Evolutionary conservation across 495 filamentous ascomycete genomes (phyloP).

Genomic region (Aspergillus nanangensis): DNA sequence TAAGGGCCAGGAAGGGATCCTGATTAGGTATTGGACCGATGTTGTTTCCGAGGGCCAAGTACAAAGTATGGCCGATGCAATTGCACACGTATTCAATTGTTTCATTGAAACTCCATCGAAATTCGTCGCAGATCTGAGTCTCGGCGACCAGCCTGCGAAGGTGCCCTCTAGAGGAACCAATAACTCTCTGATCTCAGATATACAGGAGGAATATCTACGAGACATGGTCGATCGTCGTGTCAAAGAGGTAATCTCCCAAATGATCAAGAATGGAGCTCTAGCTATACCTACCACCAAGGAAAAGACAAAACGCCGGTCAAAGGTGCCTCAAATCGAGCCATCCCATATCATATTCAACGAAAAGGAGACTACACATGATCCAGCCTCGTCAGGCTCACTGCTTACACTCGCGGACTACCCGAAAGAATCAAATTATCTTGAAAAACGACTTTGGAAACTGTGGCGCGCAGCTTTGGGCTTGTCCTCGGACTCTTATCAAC

Average conservation of each 20-base stretch:
- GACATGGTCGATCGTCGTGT: constrained; percentile 38
- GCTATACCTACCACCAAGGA: constrained; percentile 17
- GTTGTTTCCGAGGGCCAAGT: constrained; percentile 38
- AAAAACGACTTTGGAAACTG: constrained; percentile 38
- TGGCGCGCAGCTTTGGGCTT: constrained; percentile 44
- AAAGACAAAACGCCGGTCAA: constrained; percentile 6
- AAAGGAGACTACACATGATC: too few relatives aligned
- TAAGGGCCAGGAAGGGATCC: constrained; percentile 37
- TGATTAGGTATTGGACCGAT: constrained; percentile 46
- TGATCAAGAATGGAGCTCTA: constrained; percentile 33
- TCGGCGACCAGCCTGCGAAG: constrained; percentile 6
- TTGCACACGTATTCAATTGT: constrained; percentile 29
- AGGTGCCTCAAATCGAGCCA: constrained; percentile 5
- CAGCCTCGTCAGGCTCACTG: constrained; percentile 9
- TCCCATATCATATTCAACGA: too few relatives aligned
- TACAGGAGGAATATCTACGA: constrained; percentile 24
- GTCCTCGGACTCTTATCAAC: constrained; percentile 31
- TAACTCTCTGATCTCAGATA: constrained; percentile 16
- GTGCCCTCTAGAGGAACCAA: not conserved
- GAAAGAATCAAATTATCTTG: constrained; percentile 15
- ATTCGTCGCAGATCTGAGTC: constrained; percentile 18
- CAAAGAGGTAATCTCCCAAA: constrained; percentile 33
- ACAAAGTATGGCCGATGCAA: constrained; percentile 22
- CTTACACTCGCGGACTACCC: constrained; percentile 9
- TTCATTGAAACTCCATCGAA: constrained; percentile 27